These are phyloP conservation scores for Pichia exigua DNA, from an alignment of 805 yeast genomes.

Conservation along the genomic window DNA sequence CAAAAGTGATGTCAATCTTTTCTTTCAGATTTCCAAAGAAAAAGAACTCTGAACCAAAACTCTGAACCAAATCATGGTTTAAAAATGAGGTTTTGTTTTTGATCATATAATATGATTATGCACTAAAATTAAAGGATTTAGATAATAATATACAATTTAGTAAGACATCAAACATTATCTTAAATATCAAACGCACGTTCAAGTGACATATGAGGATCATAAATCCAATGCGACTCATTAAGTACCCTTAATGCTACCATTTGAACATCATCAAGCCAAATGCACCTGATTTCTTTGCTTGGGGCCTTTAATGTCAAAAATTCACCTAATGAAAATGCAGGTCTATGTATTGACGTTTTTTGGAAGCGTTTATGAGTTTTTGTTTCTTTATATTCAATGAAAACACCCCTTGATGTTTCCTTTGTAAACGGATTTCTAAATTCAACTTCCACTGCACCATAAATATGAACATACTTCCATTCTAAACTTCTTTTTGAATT, in stretches of 20 bases:
- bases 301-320: not conserved
- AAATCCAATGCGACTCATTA: not conserved
- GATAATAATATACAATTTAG: not conserved
- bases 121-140: too few relatives aligned
- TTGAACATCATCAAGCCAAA: conserved; percentile 6
- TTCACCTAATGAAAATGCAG: conserved; percentile 4
- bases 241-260: conserved; percentile 4
- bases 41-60: too few relatives aligned
- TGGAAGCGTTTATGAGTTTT: not conserved
- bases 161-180: not conserved
- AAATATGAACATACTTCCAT: conserved; percentile 7
- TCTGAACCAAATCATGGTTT: too few relatives aligned
- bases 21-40: too few relatives aligned
- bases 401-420: not conserved
- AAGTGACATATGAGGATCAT: not conserved
- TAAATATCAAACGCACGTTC: not conserved
- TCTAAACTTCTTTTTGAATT: not conserved
- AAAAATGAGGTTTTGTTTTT: too few relatives aligned
- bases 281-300: not conserved
- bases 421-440: not conserved
- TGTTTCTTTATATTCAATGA: conserved; percentile 7
- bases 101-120: too few relatives aligned
- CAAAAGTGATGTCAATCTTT: not conserved
- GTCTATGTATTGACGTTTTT: not conserved
- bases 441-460: not conserved